phyloP scores from a whole-genome alignment of 1,284 basidiomycete genomes.

The Microstroma glucosiphilum region DNA sequence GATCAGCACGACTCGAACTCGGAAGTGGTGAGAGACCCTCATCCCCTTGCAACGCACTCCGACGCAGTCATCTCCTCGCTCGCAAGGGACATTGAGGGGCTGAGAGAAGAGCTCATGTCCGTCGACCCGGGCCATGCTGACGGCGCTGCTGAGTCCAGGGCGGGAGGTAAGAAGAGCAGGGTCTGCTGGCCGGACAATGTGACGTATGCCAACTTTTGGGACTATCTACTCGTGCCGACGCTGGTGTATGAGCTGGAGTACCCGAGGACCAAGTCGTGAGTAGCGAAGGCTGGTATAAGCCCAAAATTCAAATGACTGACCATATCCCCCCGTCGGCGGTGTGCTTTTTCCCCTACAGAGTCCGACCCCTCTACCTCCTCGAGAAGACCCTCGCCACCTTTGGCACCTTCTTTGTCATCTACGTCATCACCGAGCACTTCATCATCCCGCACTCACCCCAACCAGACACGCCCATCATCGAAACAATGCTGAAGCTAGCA shows the following conservation, averaged over 20 bases:
- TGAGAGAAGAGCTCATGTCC: constrained; percentile 70
- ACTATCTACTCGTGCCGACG: constrained; percentile 84
- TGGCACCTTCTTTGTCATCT: constrained; percentile 83
- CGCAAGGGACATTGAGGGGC: constrained; percentile 69
- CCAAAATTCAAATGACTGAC: background rate
- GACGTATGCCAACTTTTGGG: constrained; percentile 72
- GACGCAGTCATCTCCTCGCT: constrained; percentile 63
- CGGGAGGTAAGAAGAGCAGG: background rate
- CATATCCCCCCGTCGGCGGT: background rate
- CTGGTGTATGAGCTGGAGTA: constrained; percentile 95
- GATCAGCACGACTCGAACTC: constrained; percentile 11
- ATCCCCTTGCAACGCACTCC: constrained; percentile 69
- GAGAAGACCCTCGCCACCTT: constrained; percentile 93
- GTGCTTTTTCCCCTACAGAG: constrained; percentile 54
- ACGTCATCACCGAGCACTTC: constrained; percentile 79
- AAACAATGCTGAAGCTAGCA: constrained; percentile 70
- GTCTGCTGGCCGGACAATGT: constrained; percentile 79
- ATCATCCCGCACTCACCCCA: constrained; percentile 60
- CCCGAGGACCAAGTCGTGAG: constrained; percentile 72
- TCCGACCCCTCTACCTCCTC: constrained; percentile 82
- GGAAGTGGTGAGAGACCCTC: constrained; percentile 47
- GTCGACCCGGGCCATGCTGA: constrained; percentile 31
- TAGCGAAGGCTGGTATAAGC: background rate
- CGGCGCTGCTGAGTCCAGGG: background rate
- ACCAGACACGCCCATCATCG: constrained; percentile 28